Conservation (phyloP, 257 asterid genomes). For the Solanum clarkiae region DNA sequence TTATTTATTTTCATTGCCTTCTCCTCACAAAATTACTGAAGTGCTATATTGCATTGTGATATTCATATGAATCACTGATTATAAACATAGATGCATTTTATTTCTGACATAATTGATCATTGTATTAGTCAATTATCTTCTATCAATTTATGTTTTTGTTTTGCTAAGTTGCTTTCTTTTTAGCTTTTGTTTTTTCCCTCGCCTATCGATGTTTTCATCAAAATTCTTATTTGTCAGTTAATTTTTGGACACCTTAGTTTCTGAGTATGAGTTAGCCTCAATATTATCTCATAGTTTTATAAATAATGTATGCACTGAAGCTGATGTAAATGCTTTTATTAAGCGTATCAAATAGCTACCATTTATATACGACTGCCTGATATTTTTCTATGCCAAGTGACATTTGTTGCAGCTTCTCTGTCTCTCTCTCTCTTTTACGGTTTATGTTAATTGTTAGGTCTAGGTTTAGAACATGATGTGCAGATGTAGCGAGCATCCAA, state of each 20-base stretch:
- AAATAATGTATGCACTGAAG: background rate
- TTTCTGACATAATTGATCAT: background rate
- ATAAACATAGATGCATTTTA: conserved; percentile 3
- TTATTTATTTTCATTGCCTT: background rate
- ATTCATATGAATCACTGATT: conserved; percentile 11
- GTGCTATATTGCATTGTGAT: background rate
- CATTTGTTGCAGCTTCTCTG: background rate
- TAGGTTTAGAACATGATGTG: background rate
- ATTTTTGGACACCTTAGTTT: background rate
- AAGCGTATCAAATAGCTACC: background rate
- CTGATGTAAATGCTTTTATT: background rate
- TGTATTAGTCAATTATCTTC: background rate
- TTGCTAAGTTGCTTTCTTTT: background rate
- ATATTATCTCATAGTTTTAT: background rate
- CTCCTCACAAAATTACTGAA: background rate
- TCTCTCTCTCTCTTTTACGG: background rate
- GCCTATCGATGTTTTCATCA: background rate
- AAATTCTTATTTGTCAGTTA: background rate
- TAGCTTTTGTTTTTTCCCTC: background rate
- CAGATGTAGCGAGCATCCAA: background rate
- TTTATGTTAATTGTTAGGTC: background rate
- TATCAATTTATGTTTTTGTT: background rate
- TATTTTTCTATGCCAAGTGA: background rate
- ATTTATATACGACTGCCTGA: background rate
- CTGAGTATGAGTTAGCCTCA: background rate